Evolutionary conservation across 2,329 filamentous ascomycete genomes (phyloP), one percentile per base, ranked within the genome.

Genomic region (Colletotrichum viniferum): DNA sequence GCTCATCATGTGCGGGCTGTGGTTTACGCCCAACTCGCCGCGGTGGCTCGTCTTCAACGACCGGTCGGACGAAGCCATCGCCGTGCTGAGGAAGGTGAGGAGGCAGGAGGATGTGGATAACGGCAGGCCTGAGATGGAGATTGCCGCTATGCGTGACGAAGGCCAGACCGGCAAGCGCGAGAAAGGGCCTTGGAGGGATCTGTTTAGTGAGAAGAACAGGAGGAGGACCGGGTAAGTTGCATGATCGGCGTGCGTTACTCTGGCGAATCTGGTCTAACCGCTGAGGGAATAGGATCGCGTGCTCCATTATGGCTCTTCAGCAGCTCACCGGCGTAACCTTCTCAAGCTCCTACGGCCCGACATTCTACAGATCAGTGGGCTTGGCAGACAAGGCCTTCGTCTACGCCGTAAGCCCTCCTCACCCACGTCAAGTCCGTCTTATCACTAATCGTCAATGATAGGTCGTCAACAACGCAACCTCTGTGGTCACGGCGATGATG

Each of bases 391-490:
- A 56, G 13, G 52, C 52, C 52, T 56, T 56, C 1, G 52, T 56
- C 21, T 56, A 56, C 0, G 52, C 52, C 7, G 52, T 56, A 56
- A n/a, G 5, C 1, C 24, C 8, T 1, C 52, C 52, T 26, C 52
- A 56, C 24, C 21, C 6, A 13, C 2, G 12, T 48, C 9, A 48
- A n/a, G 38, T 48, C 18, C 9, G 2, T 48, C 9, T n/a, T 5
- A 48, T 18, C 52, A 56, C 52, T 56, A 13, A 56, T n/a, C 8
- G 2, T 14, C 18, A 13, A 56, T 21, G 1, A 13, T 1, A 61
- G 56, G 56, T 61, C 26, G 52, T 78, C 52, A 78, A 76, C 70
- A 77, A 78, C 36, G 77, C 73, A 4, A 71, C 71, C 7, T 77
- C 76, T 3, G 73, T 78, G 1, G 77, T 77, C 12, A 61, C 56